Evolutionary conservation across 495 filamentous ascomycete species (phyloP).

Genomic region (Staphylotrichum tortipilum): DNA sequence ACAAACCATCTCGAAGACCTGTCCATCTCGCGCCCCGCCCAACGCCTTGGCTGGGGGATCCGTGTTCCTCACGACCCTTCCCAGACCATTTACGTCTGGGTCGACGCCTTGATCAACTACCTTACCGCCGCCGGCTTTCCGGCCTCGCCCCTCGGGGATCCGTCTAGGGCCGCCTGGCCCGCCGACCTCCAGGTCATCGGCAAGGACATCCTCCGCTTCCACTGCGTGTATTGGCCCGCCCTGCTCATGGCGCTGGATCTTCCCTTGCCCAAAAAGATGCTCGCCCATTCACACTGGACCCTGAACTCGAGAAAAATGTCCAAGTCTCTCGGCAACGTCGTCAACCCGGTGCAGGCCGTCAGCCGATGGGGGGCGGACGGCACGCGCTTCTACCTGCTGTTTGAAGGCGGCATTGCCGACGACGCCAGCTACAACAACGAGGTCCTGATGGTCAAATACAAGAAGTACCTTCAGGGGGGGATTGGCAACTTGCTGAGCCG

Average conservation of each 20-base stretch:
- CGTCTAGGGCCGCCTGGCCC: constrained; percentile 63
- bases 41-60: constrained; percentile 82
- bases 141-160: constrained; percentile 51
- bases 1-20: constrained; percentile 68
- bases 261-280: constrained; percentile 68
- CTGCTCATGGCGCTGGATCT: constrained; percentile 84
- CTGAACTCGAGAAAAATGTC: constrained; percentile 87
- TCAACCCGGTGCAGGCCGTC: constrained; percentile 89
- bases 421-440: constrained; percentile 81
- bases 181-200: constrained; percentile 87
- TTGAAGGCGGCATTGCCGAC: constrained; percentile 61
- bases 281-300: constrained; percentile 93
- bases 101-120: constrained; percentile 93
- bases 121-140: constrained; percentile 82
- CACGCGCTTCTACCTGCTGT: constrained; percentile 79
- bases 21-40: constrained; percentile 74
- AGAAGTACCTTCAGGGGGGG: constrained; percentile 60
- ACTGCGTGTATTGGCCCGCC: constrained; percentile 96
- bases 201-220: constrained; percentile 94
- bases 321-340: constrained; percentile 88
- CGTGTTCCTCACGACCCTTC: constrained; percentile 71
- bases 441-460: constrained; percentile 66
- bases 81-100: constrained; percentile 97
- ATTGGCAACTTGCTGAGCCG: constrained; percentile 74
- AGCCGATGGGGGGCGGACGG: constrained; percentile 79